Base-by-base conservation (phyloP, 495 filamentous ascomycete species). In the Lepidopterella palustris region DNA sequence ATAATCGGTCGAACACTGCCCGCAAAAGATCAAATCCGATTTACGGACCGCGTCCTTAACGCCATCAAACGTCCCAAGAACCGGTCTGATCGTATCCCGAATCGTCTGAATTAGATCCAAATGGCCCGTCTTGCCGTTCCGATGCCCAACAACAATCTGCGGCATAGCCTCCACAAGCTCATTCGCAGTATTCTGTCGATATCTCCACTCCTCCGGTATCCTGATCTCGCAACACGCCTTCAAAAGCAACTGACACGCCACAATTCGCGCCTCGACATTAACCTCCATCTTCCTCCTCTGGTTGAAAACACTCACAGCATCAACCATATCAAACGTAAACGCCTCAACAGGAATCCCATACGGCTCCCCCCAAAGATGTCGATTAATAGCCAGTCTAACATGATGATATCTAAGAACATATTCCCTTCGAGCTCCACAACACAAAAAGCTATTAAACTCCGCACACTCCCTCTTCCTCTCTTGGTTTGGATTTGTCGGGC, bases 331-430 rank as follows among this genome's bases (percentile, higher is more conserved):
- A 49, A 53, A 65, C 13, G 29, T 10, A 26, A 65, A 55, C 8
- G 25, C 53, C 0, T 54, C 47, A 0, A 65, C 20, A 5, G 53
- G 27, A 40, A 65, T 65, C 1, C 62, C 62, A 40, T 53, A 65
- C 5, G 53, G 31, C 18, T 15, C 8, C 25, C 62, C 62, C 57
- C 57, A 65, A 47, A 65, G 53, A 23, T 57, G 28, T 8, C 48
- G 47, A 20, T 65, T 60, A 23, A 65, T 21, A 26, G 62, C 62
- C 20, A 65, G 49, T 9, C 49, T 9, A 5, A 61, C 53, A 28
- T 65, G 62, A 26, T 65, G 57, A 23, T 54, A 61, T 10, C 40
- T 24, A 13, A 65, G 49, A 1, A 60, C 49, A 45, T 60, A 65
- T 9, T 52, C 57, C n/a, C n/a, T n/a, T 10, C 18, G 21, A 24